Percentiles rank a stretch among this genome's conserved stretches.
phyloP scores from a whole-genome alignment of 2,329 filamentous ascomycete genomes.

The Alternaria incomplexa region DNA sequence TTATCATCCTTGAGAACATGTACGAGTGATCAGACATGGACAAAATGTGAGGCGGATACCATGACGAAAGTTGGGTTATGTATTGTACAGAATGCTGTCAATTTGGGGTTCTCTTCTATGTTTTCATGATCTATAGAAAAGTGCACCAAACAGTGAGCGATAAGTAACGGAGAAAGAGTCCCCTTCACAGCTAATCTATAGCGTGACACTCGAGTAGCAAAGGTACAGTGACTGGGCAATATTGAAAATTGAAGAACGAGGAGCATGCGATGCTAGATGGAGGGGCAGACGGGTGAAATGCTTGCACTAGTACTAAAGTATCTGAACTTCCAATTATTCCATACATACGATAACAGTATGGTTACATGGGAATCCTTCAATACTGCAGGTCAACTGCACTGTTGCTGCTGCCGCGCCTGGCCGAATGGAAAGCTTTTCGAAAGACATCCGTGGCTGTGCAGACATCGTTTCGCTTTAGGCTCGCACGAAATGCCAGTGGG shows the following conservation, averaged over 20 bases:
- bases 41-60: background rate
- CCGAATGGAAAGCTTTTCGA: background rate
- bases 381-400: background rate
- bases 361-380: background rate
- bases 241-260: background rate
- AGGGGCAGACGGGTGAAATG: background rate
- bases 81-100: background rate
- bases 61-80: background rate
- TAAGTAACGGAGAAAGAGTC: background rate
- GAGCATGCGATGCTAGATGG: background rate
- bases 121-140: background rate
- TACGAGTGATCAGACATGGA: background rate
- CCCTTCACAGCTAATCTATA: background rate
- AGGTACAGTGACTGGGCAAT: background rate
- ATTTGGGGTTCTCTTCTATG: background rate
- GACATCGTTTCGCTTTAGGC: background rate
- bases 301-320: background rate
- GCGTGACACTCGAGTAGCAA: background rate
- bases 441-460: background rate
- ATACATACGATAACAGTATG: background rate
- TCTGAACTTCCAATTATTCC: background rate
- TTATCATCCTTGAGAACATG: background rate
- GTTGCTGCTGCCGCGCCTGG: background rate
- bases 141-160: background rate
- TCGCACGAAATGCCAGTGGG: constrained; percentile 18